Evolutionary conservation across 202 grass and related monocot species (phyloP).

Genomic region (Zizania palustris): DNA sequence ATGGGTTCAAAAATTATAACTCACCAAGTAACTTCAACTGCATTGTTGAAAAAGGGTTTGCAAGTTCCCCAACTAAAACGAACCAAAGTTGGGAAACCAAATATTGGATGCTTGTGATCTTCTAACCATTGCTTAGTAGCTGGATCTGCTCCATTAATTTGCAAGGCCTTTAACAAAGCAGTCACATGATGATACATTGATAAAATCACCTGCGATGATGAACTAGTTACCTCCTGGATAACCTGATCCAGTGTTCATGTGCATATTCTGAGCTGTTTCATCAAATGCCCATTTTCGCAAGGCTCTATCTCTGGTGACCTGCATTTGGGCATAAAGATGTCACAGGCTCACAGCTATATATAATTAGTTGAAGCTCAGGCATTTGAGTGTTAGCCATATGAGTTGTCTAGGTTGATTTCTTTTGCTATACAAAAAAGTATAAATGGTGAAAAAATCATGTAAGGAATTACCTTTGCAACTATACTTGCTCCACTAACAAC

Average conservation of each 20-base stretch:
- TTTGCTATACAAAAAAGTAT: constrained; percentile 5
- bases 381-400: neutral
- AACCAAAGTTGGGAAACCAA: constrained; percentile 91
- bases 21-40: constrained; percentile 81
- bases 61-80: constrained; percentile 98
- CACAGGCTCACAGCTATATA: neutral
- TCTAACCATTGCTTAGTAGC: constrained; percentile 84
- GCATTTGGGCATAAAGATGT: constrained; percentile 11
- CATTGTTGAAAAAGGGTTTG: constrained; percentile 66
- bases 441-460: neutral
- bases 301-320: constrained; percentile 90
- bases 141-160: constrained; percentile 63
- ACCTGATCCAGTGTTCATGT: constrained; percentile 86
- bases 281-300: constrained; percentile 83
- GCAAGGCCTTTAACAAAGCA: neutral
- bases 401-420: neutral
- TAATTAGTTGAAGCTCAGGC: neutral
- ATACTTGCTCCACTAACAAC: constrained; percentile 98
- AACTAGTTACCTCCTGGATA: constrained; percentile 76
- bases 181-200: constrained; percentile 3
- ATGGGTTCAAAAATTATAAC: constrained; percentile 14
- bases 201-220: constrained; percentile 23
- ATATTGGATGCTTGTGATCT: constrained; percentile 73
- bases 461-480: constrained; percentile 81
- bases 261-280: constrained; percentile 73